Base-by-base conservation (phyloP, 352 stramenopile genomes). In the Achlya hypogyna region DNA sequence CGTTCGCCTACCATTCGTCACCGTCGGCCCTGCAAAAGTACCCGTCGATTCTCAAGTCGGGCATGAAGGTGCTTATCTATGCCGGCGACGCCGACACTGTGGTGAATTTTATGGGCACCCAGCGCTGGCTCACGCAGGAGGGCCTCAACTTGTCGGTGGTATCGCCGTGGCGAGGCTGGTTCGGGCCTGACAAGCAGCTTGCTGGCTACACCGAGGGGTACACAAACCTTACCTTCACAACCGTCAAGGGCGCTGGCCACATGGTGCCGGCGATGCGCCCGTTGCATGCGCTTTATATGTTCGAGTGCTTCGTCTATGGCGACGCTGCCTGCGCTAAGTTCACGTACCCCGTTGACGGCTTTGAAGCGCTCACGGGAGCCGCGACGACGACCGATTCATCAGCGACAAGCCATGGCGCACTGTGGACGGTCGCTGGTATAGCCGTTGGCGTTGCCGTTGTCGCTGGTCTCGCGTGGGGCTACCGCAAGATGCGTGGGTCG, bases 211-310 rank as follows among this genome's bases (percentile, higher is more conserved):
- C 93, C 5, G 81, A 93, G 31, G 77, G 74, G 32, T 97, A 94
- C 68, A 69, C 91, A 29, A 78, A 75, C n/a, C 64, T 97, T 18
- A 81, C 72, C 27, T 98, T 94, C 71, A 63, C 97, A 52, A 98
- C 90, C 0, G 91, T 98, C 63, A 90, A 94, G 58, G 91, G 89
- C 14, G 86, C 87, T 0, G 93, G 93, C 18, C 89, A 97, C 70
- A 78, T 97, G 62, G 90, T 97, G 56, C 92, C 92, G 12, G 45
- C 62, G 14, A 45, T 34, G 8, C 62, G 62, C 9, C 62, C 62
- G 14, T 25, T 68, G 2, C 62, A 68, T 63, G 62, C 20, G 1
- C 27, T 68, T 20, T 54, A 68, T 45, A 63, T 68, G 62, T 68
- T 68, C 38, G 62, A 68, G 27, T 68, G 62, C 52, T 68, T 62